phyloP scores from a whole-genome alignment of 225 moss, liverwort and hornwort genomes.

The Lunularia cruciata region DNA sequence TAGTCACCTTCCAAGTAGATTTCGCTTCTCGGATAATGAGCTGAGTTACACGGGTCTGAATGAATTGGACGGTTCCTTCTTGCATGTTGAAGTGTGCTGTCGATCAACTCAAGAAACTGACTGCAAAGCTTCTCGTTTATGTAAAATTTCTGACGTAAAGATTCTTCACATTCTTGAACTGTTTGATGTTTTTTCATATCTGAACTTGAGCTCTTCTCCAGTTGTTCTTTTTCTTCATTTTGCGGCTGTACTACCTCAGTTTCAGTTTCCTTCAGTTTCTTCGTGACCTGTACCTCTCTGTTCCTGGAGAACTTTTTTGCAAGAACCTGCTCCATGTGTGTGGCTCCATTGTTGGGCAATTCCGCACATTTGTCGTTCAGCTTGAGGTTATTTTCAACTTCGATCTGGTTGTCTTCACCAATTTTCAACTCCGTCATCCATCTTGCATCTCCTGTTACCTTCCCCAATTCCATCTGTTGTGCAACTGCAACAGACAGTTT shows the following conservation, averaged over 20 bases:
- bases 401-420: neutral
- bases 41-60: neutral
- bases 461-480: slow-evolving; percentile 21
- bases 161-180: neutral
- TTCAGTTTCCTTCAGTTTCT: neutral
- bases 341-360: neutral
- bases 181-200: neutral
- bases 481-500: neutral
- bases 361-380: slow-evolving; percentile 1
- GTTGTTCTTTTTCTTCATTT: slow-evolving; percentile 3
- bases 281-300: neutral
- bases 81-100: neutral
- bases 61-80: neutral
- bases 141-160: neutral
- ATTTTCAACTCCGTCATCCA: neutral
- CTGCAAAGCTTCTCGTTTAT: neutral
- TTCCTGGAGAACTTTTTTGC: neutral
- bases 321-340: neutral
- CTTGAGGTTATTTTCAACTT: neutral
- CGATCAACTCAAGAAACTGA: neutral
- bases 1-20: neutral
- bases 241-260: neutral
- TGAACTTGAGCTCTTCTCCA: neutral
- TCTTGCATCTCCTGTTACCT: neutral
- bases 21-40: neutral